Percentiles rank a stretch among this genome's conserved stretches.
Evolutionary conservation across 2,329 filamentous ascomycete genomes (phyloP).

Genomic region (Talaromyces sp.): DNA sequence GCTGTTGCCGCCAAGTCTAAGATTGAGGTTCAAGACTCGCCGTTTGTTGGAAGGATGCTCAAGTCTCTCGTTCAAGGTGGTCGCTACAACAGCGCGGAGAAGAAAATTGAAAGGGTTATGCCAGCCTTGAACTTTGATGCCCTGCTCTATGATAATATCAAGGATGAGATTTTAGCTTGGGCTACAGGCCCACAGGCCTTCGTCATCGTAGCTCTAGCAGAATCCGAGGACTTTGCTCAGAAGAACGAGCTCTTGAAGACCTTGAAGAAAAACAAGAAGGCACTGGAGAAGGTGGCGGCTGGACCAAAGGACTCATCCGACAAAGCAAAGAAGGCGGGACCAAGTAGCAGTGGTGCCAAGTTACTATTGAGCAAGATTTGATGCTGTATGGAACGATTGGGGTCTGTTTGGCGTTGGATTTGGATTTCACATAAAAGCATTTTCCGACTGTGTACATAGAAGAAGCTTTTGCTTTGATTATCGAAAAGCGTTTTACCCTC

Average conservation of each 20-base stretch:
- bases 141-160: slow-evolving; percentile 76
- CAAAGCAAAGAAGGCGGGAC: slow-evolving; percentile 35
- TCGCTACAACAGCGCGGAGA: slow-evolving; percentile 70
- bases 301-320: slow-evolving; percentile 52
- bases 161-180: slow-evolving; percentile 72
- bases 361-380: slow-evolving; percentile 37
- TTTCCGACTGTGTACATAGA: slow-evolving; percentile 14
- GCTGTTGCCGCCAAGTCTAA: slow-evolving; percentile 46
- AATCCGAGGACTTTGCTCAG: slow-evolving; percentile 67
- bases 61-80: slow-evolving; percentile 89
- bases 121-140: slow-evolving; percentile 77
- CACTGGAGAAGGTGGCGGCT: slow-evolving; percentile 57
- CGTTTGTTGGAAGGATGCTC: slow-evolving; percentile 74
- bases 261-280: slow-evolving; percentile 69
- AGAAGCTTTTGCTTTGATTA: slow-evolving; percentile 2
- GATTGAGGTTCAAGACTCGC: slow-evolving; percentile 56
- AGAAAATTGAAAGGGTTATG: slow-evolving; percentile 66
- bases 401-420: background rate
- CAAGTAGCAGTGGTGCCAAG: slow-evolving; percentile 47
- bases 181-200: slow-evolving; percentile 83
- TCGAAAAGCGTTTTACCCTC: background rate
- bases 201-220: slow-evolving; percentile 75
- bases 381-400: slow-evolving; percentile 15
- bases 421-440: slow-evolving; percentile 12
- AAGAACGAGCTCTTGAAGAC: slow-evolving; percentile 64